phyloP scores from a whole-genome alignment of 2,329 filamentous ascomycete species.

The Colletotrichum phormii region DNA sequence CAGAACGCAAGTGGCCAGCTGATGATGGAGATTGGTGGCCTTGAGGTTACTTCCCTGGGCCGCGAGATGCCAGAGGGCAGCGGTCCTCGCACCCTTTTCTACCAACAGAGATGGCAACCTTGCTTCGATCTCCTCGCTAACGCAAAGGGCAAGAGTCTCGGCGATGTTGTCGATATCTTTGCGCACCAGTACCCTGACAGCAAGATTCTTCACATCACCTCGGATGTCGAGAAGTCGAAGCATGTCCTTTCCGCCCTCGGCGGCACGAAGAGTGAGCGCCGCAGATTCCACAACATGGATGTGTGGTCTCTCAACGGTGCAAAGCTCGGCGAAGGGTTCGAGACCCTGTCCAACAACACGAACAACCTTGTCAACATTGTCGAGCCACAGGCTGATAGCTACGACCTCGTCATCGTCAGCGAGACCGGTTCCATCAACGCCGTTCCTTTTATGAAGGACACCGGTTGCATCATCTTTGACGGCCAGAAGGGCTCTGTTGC shows the following conservation, averaged over 20 bases:
- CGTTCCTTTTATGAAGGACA: conserved; percentile 36
- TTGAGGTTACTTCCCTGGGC: conserved; percentile 41
- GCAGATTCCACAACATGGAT: conserved; percentile 39
- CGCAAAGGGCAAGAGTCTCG: conserved; percentile 32
- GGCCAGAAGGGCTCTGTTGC: conserved; percentile 35
- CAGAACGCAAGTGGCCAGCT: conserved; percentile 37
- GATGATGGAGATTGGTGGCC: conserved; percentile 40
- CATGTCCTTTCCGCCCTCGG: conserved; percentile 35
- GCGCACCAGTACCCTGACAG: conserved; percentile 41
- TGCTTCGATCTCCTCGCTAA: conserved; percentile 40
- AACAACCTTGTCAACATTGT: conserved; percentile 27
- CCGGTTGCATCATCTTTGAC: conserved; percentile 34
- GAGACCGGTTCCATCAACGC: conserved; percentile 36
- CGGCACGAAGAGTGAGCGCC: conserved; percentile 36
- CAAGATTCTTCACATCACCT: conserved; percentile 40
- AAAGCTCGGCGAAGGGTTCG: conserved; percentile 29
- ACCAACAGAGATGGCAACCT: conserved; percentile 41
- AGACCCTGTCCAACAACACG: conserved; percentile 17
- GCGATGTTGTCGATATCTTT: conserved; percentile 39
- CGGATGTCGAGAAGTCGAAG: conserved; percentile 35
- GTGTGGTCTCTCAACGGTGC: conserved; percentile 36
- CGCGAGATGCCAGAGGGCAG: conserved; percentile 37
- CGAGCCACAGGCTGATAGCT: conserved; percentile 34
- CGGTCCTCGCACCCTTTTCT: conserved; percentile 40
- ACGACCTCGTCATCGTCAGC: conserved; percentile 40